Evolutionary conservation across 1,139 yeast genomes (phyloP).

Genomic region (Blastobotrys capitulatus): DNA sequence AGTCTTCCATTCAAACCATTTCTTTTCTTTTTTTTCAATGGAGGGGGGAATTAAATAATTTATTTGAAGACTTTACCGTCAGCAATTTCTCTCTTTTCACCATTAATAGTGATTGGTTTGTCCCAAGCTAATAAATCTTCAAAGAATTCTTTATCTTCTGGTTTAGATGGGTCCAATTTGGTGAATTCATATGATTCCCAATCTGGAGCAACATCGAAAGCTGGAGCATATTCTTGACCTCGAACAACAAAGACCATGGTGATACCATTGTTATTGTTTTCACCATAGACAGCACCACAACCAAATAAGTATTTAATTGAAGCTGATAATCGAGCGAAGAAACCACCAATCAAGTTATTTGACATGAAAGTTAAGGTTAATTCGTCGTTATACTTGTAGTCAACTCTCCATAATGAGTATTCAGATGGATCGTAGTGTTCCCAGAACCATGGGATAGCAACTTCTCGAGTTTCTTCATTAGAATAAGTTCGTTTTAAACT

Average conservation of each 20-base stretch:
- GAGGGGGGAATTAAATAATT: conserved; percentile 14
- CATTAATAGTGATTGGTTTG: conserved; percentile 61
- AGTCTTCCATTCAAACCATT: too few relatives aligned
- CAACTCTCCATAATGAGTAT: conserved; percentile 94
- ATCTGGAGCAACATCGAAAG: conserved; percentile 98
- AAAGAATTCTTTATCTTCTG: conserved; percentile 62
- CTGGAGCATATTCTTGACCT: conserved; percentile 89
- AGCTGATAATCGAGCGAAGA: conserved; percentile 90
- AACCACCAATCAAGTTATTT: conserved; percentile 96
- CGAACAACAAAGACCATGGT: conserved; percentile 91
- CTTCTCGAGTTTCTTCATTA: conserved; percentile 93
- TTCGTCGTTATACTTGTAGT: conserved; percentile 97
- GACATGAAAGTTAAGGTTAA: conserved; percentile 97
- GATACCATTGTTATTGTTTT: conserved; percentile 97
- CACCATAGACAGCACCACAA: conserved; percentile 91
- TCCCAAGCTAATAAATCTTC: conserved; percentile 86
- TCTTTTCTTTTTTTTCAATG: too few relatives aligned
- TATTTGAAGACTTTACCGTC: conserved; percentile 85
- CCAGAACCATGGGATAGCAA: conserved; percentile 98
- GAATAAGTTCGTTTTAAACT: conserved; percentile 98
- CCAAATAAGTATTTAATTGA: conserved; percentile 96
- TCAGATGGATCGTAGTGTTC: conserved; percentile 86
- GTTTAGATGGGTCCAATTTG: conserved; percentile 62
- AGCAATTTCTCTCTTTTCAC: conserved; percentile 62
- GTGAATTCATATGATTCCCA: conserved; percentile 82